Base-by-base conservation (phyloP, 2,329 filamentous ascomycete species). In the Fusarium brevicatenulatum region DNA sequence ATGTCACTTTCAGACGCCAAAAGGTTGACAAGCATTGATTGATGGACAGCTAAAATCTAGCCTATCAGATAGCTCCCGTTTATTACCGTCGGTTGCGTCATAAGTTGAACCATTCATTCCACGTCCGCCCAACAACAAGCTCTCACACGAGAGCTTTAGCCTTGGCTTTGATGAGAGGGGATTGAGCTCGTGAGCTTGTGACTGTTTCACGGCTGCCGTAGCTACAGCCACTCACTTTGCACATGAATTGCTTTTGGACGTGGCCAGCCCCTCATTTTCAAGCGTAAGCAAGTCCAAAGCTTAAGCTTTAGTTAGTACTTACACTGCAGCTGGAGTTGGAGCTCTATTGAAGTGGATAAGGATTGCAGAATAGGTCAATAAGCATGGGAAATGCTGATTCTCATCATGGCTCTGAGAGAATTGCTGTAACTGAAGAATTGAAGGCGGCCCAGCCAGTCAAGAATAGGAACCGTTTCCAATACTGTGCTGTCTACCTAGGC, bases 131-230 rank as follows among this genome's bases (percentile, higher is more conserved):
- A 71, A 63, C 63, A 63, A 40, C 63, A 64, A 37, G 18, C 49
- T 12, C n/a, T 18, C 16, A 37, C 36, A 66, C 43, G 11, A 44
- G 36, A 46, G 60, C 28, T 15, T 4, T 32, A 25, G 18, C 37
- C 65, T 65, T 58, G 52, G 58, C 53, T 58, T 21, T 39, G 23
- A 37, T 37, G 34, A 54, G 23, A 53, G 23, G 49, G 13, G 18
- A 53, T 23, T 21, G 47, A 18, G 47, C 28, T n/a, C 5, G 44
- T 30, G 32, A 36, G 21, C 28, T 49, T 36, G 47, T 62, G 28
- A 36, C 30, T 65, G 23, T 40, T 66, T n/a, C 56, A 73, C 74
- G 60, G 65, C 74, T 57, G 70, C 67, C 40, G 74, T 74, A 59
- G 37, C 42, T 70, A 37, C 50, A 65, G 65, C 55, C 36, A 39